Evolutionary conservation across 495 filamentous ascomycete genomes (phyloP).

Genomic region (Pyronema domesticum): DNA sequence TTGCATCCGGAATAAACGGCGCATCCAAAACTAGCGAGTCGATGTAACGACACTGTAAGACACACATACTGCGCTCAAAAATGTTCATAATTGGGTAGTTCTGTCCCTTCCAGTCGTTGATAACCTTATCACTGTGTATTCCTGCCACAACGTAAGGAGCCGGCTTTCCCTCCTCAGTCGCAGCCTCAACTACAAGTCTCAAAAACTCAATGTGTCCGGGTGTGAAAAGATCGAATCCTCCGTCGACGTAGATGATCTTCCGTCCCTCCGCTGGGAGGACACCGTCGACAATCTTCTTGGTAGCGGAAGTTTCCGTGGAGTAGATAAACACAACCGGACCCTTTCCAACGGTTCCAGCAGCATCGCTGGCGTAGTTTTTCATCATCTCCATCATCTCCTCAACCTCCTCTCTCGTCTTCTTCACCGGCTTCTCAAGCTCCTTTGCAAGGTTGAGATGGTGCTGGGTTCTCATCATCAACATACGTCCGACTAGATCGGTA

Average conservation of each 20-base stretch:
- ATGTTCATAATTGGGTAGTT: constrained; percentile 99
- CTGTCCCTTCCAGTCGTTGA: constrained; percentile 87
- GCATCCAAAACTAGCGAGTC: constrained; percentile 74
- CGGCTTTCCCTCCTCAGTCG: constrained; percentile 42
- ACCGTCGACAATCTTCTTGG: constrained; percentile 45
- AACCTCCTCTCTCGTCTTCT: constrained; percentile 28
- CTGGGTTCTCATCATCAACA: constrained; percentile 78
- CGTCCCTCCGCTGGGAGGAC: constrained; percentile 52
- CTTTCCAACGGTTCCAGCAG: constrained; percentile 29
- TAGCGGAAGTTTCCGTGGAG: constrained; percentile 28
- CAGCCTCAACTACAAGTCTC: constrained; percentile 47
- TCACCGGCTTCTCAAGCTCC: constrained; percentile 40
- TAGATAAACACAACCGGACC: constrained; percentile 19
- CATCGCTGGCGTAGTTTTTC: constrained; percentile 68
- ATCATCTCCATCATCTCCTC: constrained; percentile 52
- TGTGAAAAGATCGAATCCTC: constrained; percentile 92
- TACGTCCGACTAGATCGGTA: constrained; percentile 88
- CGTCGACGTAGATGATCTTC: constrained; percentile 82
- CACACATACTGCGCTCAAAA: constrained; percentile 86
- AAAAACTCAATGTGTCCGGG: constrained; percentile 94
- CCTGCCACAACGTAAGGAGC: constrained; percentile 86
- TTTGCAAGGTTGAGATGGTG: constrained; percentile 58
- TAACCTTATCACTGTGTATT: constrained; percentile 82
- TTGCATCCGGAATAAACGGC: constrained; percentile 60
- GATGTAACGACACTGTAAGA: constrained; percentile 86